Evolutionary conservation across 2,329 filamentous ascomycete species (phyloP), one percentile per base, ranked within the genome.

Genomic region (Aspergillus chevalieri): DNA sequence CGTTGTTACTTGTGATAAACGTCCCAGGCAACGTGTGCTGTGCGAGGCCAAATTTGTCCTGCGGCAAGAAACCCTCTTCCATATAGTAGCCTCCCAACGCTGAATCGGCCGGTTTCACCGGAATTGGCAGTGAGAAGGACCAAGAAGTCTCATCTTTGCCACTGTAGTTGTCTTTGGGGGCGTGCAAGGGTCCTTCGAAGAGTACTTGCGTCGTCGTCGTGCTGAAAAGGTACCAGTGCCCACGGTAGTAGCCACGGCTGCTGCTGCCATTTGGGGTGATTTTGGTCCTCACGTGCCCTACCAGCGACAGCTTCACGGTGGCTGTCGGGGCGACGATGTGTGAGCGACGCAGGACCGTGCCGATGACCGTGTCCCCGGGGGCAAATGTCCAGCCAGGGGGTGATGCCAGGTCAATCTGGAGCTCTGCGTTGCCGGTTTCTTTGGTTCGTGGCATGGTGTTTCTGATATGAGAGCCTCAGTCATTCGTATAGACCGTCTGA

Each of bases 311-410:
- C 5, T 26, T 48, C 9, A 60, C 47, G 6, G 26, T 47, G 12
- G 53, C 53, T 34, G 57, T 48, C 14, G 58, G 52, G 9, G 56
- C 42, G 19, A 57, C 52, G 15, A 59, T 52, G 14, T 53, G 52
- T 1, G 17, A 28, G 10, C 44, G 52, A 10, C 58, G 55, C 2
- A 55, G 44, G 9, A 60, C 33, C 44, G 50, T 51, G 30, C 57
- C 57, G 38, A 57, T 54, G 44, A 60, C 53, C 8, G 50, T 56
- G 44, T 59, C 57, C 7, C 58, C 55, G 2, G 53, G 34, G 17
- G 47, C 34, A 46, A 49, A 57, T 7, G 47, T 45, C 55, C 56
- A 56, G 8, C 46, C 49, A 1, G 47, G 46, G 4, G 57, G 58
- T 10, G 55, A 49, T 10, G 53, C 52, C n/a, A 60, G 24, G 24